Base-by-base conservation (phyloP, 352 stramenopile genomes). In the Pythium utonaiense region DNA sequence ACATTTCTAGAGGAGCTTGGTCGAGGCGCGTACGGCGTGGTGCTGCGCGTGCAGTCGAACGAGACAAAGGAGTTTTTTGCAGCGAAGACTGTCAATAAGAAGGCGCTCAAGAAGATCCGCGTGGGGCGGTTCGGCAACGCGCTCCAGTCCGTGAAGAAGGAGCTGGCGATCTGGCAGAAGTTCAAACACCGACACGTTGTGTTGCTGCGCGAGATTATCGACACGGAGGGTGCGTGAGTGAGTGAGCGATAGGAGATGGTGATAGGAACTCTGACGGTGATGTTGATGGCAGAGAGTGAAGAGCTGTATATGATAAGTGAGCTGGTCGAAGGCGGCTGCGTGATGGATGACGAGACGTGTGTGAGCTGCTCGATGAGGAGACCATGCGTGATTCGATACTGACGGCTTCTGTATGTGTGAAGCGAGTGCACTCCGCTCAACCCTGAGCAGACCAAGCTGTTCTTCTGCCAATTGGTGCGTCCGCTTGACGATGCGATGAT, bases 141-240 rank as follows among this genome's bases (percentile, higher is more conserved):
- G 8, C 48, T 93, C 16, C 82, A 93, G 52, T 80, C 62, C 9
- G 72, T 90, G 19, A 96, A 98, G 74, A 93, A 91, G 52, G 96
- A 98, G 55, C 95, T 98, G 64, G 89, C 78, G n/a, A 94, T 98
- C 13, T 98, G 98, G 96, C 98, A 98, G 71, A 93, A 93, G 40
- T 86, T 99, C 53, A 88, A 89, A 42, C 96, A 99, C 77, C 90
- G 94, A 0, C 97, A 98, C 69, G 81, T 98, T 12, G 93, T 98
- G 3, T 60, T 86, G 21, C 69, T 99, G 14, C 83, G 88, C 24
- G 95, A 99, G 78, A 94, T 98, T n/a, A 98, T 99, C 61, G 95
- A 98, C 66, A 93, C 75, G 12, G 80, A 91, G 33, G 76, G 84
- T 91, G 40, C n/a, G 74, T 17, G 22, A 8, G 28, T 33, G n/a